phyloP scores from a whole-genome alignment of 371 early-diverging fungal genomes.

The Lichtheimia ramosa region DNA sequence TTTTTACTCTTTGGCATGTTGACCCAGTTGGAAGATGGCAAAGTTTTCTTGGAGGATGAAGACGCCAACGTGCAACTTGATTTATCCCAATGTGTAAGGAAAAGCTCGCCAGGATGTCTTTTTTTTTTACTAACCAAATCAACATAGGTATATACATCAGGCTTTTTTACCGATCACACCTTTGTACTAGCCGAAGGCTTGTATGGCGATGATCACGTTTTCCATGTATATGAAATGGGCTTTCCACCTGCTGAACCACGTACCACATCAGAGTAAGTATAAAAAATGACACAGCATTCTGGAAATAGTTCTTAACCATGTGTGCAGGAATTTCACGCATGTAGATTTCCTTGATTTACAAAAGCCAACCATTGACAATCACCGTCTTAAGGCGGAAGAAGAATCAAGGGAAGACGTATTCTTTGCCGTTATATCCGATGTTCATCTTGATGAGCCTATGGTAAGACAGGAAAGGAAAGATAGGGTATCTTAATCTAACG shows the following conservation, averaged over 20 bases:
- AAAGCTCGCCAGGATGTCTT: neutral
- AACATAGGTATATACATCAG: constrained; percentile 53
- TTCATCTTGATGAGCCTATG: constrained; percentile 82
- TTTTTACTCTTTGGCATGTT: constrained; percentile 90
- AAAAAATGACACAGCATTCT: neutral
- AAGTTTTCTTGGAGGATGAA: constrained; percentile 82
- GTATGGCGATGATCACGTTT: constrained; percentile 69
- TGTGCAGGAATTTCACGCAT: constrained; percentile 40
- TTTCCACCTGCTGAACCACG: constrained; percentile 80
- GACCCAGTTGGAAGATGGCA: constrained; percentile 80
- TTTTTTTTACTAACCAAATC: neutral
- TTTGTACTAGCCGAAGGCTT: constrained; percentile 85
- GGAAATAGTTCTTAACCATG: neutral
- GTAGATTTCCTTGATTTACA: constrained; percentile 62
- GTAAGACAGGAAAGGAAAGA: constrained; percentile 37
- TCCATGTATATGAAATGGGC: constrained; percentile 67
- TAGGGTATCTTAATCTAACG: neutral
- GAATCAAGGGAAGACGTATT: constrained; percentile 56
- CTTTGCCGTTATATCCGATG: constrained; percentile 81
- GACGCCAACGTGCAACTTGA: constrained; percentile 76
- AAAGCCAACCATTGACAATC: constrained; percentile 47
- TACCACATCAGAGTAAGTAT: constrained; percentile 55
- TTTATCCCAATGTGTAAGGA: constrained; percentile 41
- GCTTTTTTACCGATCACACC: constrained; percentile 80
- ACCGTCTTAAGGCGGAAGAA: constrained; percentile 39